Evolutionary conservation across 352 stramenopile genomes (phyloP).

Genomic region (Pythium monospermum): DNA sequence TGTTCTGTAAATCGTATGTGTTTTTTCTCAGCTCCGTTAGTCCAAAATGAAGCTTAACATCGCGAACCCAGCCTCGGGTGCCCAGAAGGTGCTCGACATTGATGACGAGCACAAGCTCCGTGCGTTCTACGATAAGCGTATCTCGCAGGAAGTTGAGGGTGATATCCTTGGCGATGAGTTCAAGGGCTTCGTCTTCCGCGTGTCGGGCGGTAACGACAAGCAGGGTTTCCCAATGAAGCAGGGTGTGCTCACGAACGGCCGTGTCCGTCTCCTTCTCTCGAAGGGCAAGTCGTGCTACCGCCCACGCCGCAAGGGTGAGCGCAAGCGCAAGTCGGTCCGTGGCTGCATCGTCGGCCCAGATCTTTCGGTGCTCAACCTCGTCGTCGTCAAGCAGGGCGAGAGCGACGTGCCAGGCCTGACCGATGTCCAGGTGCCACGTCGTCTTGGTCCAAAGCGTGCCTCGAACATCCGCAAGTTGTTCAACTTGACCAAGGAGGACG

Average conservation of each 20-base stretch:
- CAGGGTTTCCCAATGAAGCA: constrained; percentile 99
- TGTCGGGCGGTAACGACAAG: constrained; percentile 99
- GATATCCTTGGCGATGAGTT: constrained; percentile 99
- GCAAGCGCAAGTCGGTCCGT: constrained; percentile 99
- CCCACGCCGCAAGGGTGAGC: constrained; percentile 93
- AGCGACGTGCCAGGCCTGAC: constrained; percentile 96
- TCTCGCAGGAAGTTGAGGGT: constrained; percentile 99
- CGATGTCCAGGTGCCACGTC: constrained; percentile 94
- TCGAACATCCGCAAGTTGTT: constrained; percentile 99
- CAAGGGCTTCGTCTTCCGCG: constrained; percentile 98
- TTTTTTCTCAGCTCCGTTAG: constrained; percentile 12
- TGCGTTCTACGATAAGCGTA: constrained; percentile 99
- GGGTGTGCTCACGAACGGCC: constrained; percentile 98
- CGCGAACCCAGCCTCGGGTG: constrained; percentile 95
- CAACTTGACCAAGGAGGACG: constrained; percentile 99
- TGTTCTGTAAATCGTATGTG: background rate
- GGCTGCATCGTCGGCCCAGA: constrained; percentile 99
- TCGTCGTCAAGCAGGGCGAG: constrained; percentile 97
- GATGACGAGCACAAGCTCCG: constrained; percentile 99
- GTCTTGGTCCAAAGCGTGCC: constrained; percentile 98
- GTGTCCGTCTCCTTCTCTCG: constrained; percentile 97
- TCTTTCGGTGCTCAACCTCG: constrained; percentile 99
- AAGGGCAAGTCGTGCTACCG: constrained; percentile 98
- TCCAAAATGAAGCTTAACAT: constrained; percentile 99
- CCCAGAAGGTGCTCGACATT: constrained; percentile 99